Evolutionary conservation across 495 filamentous ascomycete species (phyloP), one percentile per base, ranked within the genome.

Genomic region (Xylaria flabelliformis): DNA sequence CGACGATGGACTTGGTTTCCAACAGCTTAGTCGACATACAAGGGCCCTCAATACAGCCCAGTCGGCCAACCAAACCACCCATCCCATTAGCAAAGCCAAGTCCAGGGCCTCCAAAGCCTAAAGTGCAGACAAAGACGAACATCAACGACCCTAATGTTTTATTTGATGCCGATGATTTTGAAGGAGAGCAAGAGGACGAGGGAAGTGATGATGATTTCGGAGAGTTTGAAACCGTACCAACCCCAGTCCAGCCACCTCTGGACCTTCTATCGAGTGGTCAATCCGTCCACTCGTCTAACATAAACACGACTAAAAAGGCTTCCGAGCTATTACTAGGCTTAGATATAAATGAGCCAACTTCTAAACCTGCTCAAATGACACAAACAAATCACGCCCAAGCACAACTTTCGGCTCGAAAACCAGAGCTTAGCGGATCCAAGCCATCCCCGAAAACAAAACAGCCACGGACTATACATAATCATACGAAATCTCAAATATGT

Each of bases 321-420:
- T 64, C 81, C 78, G 42, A 75, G 34, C 58, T 75, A 44, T 67
- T 78, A 19, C 62, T 73, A 24, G 73, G 69, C 4, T 68, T 79
- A 42, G 71, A 75, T 67, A 39, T 79, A 9, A 72, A 56, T 36
- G 63, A 79, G 72, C 19, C 74, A 76, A 61, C 70, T 71, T 46
- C 75, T 82, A n/a, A 74, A 9, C 80, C 87, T 71, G 82, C 84
- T 8, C 80, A 84, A 69, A 80, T 85, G 3, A 82, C 85, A 24
- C 86, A 84, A 72, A 85, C 86, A 15, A 85, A 85, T 9, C 85
- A 86, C 0, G 88, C 86, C 64, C 83, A 85, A 21, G 81, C 8
- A 66, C 17, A 48, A 36, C 84, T 48, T 81, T 83, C 46, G 86
- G 86, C 70, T 83, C 85, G 78, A 76, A 36, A 74, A 78, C 24